Evolutionary conservation across 345 rosid genomes (phyloP).

Genomic region (Arabis hirsuta): DNA sequence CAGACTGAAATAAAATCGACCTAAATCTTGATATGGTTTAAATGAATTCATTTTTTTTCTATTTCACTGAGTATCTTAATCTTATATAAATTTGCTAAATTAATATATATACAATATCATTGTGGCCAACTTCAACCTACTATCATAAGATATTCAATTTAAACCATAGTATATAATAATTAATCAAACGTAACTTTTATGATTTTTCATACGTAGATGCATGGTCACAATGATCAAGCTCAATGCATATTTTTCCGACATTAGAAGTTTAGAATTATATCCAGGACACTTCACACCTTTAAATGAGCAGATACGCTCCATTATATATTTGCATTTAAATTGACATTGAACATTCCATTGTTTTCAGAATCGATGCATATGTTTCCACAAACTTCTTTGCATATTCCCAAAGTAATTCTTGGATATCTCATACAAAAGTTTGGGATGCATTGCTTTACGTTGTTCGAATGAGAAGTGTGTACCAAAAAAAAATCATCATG

Average conservation of each 20-base stretch:
- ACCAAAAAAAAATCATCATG: not conserved
- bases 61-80: no score
- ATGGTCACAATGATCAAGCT: constrained; percentile 22
- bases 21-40: no score
- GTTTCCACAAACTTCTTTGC: constrained; percentile 16
- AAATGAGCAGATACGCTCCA: not conserved
- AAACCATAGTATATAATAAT: no score
- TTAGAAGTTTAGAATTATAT: not conserved
- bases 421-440: constrained; percentile 24
- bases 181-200: no score
- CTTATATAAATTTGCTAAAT: no score
- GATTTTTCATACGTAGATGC: not conserved
- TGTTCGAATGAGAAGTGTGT: constrained; percentile 1
- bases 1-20: no score
- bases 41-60: no score
- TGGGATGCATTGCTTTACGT: constrained; percentile 23
- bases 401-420: not conserved
- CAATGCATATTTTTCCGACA: not conserved
- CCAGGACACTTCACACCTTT: not conserved
- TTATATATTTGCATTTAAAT: not conserved
- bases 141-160: no score
- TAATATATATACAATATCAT: no score
- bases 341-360: not conserved
- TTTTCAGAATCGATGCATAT: not conserved
- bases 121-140: no score